Evolutionary conservation across 75 land plant genomes (phyloP), one percentile per base, ranked within the genome.

Genomic region (Ceratopteris richardii): DNA sequence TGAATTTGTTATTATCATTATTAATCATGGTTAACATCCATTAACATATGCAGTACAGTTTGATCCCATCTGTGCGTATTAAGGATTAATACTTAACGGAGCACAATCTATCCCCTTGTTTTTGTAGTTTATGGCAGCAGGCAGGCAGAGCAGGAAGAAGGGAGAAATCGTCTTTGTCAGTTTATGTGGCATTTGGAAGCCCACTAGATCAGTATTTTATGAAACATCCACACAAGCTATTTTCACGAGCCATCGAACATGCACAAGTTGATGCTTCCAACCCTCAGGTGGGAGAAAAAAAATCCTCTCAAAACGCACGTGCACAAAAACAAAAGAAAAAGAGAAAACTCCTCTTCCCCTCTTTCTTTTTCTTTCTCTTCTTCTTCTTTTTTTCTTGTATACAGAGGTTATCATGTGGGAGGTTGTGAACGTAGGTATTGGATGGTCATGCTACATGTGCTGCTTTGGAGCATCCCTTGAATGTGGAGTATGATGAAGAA

Each of bases 101-200:
- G n/a, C n/a, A n/a, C n/a, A n/a, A n/a, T n/a, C n/a, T n/a, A n/a
- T n/a, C n/a, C n/a, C n/a, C n/a, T n/a, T n/a, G n/a, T n/a, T n/a
- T n/a, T n/a, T 66, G 51, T 66, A 95, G 99, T 74, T 75, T 95
- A 69, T 90, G 99, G 99, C 99, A 95, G 53, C 99, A 95, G 70
- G 87, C 99, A 64, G 99, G 99, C 33, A 78, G 99, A 58, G 78
- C 97, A 42, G 99, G 99, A 7, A 78, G 99, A 63, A 81, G 99
- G 39, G 86, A 78, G 67, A 90, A 60, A 33, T 65, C 96, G 51
- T 90, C 99, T 30, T 54, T 95, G 51, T 77, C 99, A 1, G 67
- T 90, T 9, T 95, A 90, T 67, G 79, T 95, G 61, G 96, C 96
- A 64, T 95, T 95, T 91, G 88, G 80, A 44, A 82, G 92, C 26